Evolutionary conservation across 495 filamentous ascomycete species (phyloP), one percentile per base, ranked within the genome.

Genomic region (Acidiella bohemica): DNA sequence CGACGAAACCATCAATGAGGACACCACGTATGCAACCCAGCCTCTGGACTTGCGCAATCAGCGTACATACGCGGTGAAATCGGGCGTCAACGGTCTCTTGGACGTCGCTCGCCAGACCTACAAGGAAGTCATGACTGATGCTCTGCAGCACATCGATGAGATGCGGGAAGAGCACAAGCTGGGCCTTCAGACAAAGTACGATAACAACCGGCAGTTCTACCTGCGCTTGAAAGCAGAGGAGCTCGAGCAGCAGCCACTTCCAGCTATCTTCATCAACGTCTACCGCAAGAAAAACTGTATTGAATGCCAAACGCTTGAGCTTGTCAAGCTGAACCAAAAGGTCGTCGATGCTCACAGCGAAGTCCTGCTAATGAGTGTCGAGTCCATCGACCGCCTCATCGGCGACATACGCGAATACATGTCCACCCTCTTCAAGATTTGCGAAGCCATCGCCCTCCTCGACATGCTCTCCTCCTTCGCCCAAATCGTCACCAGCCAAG

Each of bases 11-110:
- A 78, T 97, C 47, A 93, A 96, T 42, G 73, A 82, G 33, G 80
- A 90, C 56, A 78, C 81, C 1, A 70, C 67, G 3, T 93, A 80
- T 52, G 77, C 83, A 47, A 83, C 71, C 35, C 73, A 75, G 28
- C 83, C 90, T 2, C 68, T 96, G 8, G 90, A 93, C 44, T 64
- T 93, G 38, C 73, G 86, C 36, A 92, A 95, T 50, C 92, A 97
- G 57, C 68, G 90, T 34, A 85, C 83, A 10, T 94, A 93, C 61
- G 90, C 90, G 37, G 75, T 97, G 26, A 90, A 80, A 81, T 77
- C 83, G 39, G 83, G 82, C 7, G 75, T 90, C 14, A 84, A 87
- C 53, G 83, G 82, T 20, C 68, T 94, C 2, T 70, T 96, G 12
- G 86, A 94, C 59, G 80, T 90, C 39, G 84, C 85, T 33, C 72